Evolutionary conservation across 768 basidiomycete genomes (phyloP), one percentile per base, ranked within the genome.

Genomic region (Tricholoma saponaceum): DNA sequence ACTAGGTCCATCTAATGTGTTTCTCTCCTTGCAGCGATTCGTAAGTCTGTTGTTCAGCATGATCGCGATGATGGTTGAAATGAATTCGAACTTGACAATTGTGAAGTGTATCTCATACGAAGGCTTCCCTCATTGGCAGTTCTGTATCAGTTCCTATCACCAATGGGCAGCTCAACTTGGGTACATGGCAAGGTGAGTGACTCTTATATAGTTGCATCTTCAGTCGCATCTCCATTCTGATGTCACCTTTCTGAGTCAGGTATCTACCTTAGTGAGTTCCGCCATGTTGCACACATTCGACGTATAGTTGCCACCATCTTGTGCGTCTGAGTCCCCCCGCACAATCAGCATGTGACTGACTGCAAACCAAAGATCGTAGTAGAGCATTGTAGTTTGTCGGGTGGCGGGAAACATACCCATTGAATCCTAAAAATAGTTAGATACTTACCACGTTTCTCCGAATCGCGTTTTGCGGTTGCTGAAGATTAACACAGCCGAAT

Each of bases 251-350:
- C 52, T 56, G 12, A 32, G 25, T 3, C 13, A 83, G 91, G 94
- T 0, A 92, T 95, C 55, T 95, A 95, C 69, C 79, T 95, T 46
- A 87, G 88, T 2, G 94, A 96, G 70, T 94, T 95, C 70, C 78
- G 92, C 59, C 83, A 87, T 63, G 62, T 72, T 57, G 69, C 86
- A 13, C 90, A 92, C 67, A 74, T 80, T 10, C 76, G 92, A 56
- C 78, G 74, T 25, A 72, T 95, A 43, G 91, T 95, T 35, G 92
- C 92, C 14, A 94, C 92, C 10, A 84, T 94, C 56, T 65, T 94
- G 89, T 90, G 67, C 70, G 85, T 67, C 26, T 37, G 9, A 23
- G 12, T 53, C 46, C 35, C 20, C 2, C 16, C 26, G 13, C 18
- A 25, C 14, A 23, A 16, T 14, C 7, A 28, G 47, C 14, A 28